Evolutionary conservation across 148 eudicot genomes (phyloP), one percentile per base, ranked within the genome.

Genomic region (Rhododendron griersonianum): DNA sequence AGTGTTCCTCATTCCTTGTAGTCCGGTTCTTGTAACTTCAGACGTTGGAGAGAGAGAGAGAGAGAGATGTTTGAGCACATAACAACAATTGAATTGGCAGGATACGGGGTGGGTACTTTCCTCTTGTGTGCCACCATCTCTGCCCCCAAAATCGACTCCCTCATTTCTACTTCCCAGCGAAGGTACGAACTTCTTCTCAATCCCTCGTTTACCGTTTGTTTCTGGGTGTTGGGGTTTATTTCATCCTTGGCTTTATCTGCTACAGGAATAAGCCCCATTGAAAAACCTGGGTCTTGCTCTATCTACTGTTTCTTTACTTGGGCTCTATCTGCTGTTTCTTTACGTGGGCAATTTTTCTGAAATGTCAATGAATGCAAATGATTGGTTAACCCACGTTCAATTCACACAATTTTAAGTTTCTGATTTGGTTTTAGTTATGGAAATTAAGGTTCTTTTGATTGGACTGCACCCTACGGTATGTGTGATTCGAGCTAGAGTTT

Each of bases 61-160:
- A 78, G 30, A 25, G n/a, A 7, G n/a, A 87, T 90, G 93, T 93
- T 94, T 84, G 94, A 95, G 79, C 86, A 94, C 86, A 92, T 95
- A 84, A 95, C 96, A 53, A 91, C 93, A 77, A 91, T 89, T 87
- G 94, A 94, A 88, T 30, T 93, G 7, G 96, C 98, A 8, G 96
- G 98, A 1, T 88, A 91, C 69, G 93, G 93, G 8, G 96, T 94
- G 4, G 98, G 95, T 21, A 83, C 94, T 9, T 89, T 95, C 33
- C 94, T 95, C 23, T 80, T 95, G n/a, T 87, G 91, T 85, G 98
- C 96, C 84, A 94, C 96, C 86, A 80, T 94, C 84, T 92, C 94
- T n/a, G 98, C 96, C 47, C 90, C 98, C 57, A 93, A 87, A 87
- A 85, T 95, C 71, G 96, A 95, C 47, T 87, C 92, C 47, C 90